These are phyloP conservation scores for Casuarina equisetifolia DNA, from an alignment of 306 rosid species.

Conservation along the genomic window DNA sequence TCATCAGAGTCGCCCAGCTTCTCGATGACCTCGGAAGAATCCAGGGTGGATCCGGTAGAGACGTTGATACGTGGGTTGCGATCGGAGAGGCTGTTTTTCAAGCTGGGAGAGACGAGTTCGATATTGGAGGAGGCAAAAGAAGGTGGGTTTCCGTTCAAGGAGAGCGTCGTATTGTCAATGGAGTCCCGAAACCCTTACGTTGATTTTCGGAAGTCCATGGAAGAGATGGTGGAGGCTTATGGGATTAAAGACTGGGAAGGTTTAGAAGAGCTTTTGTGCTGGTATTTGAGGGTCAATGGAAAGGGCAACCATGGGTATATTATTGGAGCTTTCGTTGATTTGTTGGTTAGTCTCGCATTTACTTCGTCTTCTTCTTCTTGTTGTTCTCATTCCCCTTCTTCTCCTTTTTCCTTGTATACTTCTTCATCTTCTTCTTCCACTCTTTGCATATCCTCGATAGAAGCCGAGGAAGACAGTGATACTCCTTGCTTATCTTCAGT, in stretches of 20 bases:
- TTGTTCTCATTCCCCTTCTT: constrained; percentile 27
- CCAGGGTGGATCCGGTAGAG: constrained; percentile 45
- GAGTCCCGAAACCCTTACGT: constrained; percentile 61
- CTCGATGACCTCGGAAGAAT: constrained; percentile 35
- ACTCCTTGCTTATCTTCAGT: constrained; percentile 46
- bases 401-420: constrained; percentile 43
- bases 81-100: constrained; percentile 69
- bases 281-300: constrained; percentile 59
- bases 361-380: constrained; percentile 11
- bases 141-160: constrained; percentile 39
- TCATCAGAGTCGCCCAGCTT: constrained; percentile 37
- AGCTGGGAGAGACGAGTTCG: constrained; percentile 55
- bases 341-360: constrained; percentile 52
- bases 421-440: constrained; percentile 47
- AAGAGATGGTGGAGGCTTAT: constrained; percentile 75
- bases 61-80: constrained; percentile 49
- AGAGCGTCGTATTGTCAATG: constrained; percentile 45
- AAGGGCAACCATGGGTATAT: constrained; percentile 49
- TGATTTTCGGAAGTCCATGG: constrained; percentile 78
- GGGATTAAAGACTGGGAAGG: constrained; percentile 63
- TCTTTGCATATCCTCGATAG: constrained; percentile 42
- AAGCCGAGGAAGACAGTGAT: constrained; percentile 28
- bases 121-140: constrained; percentile 39
- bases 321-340: constrained; percentile 71
- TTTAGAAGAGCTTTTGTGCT: constrained; percentile 66